phyloP scores from a whole-genome alignment of 257 asterid genomes.

The Petrea volubilis region DNA sequence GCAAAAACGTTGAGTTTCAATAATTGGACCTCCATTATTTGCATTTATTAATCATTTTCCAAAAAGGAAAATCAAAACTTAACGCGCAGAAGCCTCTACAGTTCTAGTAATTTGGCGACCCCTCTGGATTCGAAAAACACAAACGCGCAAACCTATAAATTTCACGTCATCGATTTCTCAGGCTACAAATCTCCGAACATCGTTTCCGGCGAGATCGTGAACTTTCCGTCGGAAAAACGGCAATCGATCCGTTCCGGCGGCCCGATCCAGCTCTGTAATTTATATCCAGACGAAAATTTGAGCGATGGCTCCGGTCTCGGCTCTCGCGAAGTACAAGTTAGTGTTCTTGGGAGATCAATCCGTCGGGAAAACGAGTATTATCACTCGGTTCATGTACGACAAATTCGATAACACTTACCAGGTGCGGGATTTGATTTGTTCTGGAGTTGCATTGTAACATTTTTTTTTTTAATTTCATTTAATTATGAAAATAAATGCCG shows the following conservation, averaged over 20 bases:
- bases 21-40: background rate
- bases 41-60: background rate
- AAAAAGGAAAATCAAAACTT: background rate
- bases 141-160: conserved; percentile 29
- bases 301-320: conserved; percentile 92
- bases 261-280: conserved; percentile 28
- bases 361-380: conserved; percentile 92
- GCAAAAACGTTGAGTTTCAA: background rate
- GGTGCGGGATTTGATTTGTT: conserved; percentile 38
- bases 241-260: conserved; percentile 26
- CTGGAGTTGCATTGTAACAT: conserved; percentile 6
- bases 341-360: conserved; percentile 96
- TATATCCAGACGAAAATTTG: conserved; percentile 27
- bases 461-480: conserved; percentile 15
- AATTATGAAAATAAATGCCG: background rate
- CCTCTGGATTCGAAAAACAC: conserved; percentile 22
- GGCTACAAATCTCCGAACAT: conserved; percentile 19
- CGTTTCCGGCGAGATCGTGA: conserved; percentile 53
- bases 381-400: conserved; percentile 94
- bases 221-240: conserved; percentile 39
- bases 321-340: conserved; percentile 89
- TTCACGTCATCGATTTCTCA: conserved; percentile 26
- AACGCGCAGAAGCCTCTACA: conserved; percentile 21
- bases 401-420: conserved; percentile 90
- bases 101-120: conserved; percentile 8